phyloP scores from a whole-genome alignment of 1,139 yeast species.

The Hansenula lynferdii region DNA sequence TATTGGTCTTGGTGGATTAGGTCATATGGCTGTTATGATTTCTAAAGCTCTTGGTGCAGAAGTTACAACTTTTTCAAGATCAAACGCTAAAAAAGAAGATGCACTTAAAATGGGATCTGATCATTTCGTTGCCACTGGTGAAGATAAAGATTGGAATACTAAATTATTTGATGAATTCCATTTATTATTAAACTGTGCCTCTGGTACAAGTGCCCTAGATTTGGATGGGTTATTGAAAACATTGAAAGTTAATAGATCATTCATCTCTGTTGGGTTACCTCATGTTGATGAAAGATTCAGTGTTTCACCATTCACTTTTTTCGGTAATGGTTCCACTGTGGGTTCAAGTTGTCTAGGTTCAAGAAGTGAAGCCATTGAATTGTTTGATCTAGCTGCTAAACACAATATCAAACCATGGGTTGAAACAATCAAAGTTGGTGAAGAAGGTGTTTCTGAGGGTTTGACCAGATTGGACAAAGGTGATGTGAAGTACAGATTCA shows the following conservation, averaged over 20 bases:
- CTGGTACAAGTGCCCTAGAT: conserved; percentile 37
- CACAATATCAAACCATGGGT: conserved; percentile 54
- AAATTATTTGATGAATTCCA: conserved; percentile 34
- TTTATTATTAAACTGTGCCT: conserved; percentile 46
- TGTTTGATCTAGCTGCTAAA: conserved; percentile 50
- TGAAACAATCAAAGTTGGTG: conserved; percentile 50
- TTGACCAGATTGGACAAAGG: conserved; percentile 45
- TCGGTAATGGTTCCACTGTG: conserved; percentile 36
- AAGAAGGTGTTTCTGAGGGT: conserved; percentile 45
- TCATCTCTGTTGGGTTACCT: conserved; percentile 53
- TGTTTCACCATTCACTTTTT: conserved; percentile 40
- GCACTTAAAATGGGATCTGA: conserved; percentile 51
- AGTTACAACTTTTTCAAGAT: conserved; percentile 50
- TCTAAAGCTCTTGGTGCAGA: conserved; percentile 56
- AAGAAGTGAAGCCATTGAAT: conserved; percentile 48
- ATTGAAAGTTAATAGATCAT: conserved; percentile 40
- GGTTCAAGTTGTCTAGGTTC: conserved; percentile 36
- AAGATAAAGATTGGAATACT: conserved; percentile 35
- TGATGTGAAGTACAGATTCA: conserved; percentile 62
- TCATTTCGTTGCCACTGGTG: conserved; percentile 44
- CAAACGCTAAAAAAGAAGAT: conserved; percentile 42
- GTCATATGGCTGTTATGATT: conserved; percentile 54
- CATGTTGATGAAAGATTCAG: conserved; percentile 36
- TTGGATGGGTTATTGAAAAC: conserved; percentile 30
- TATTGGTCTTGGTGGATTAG: conserved; percentile 58